Percentiles rank a stretch among this genome's conserved stretches.
phyloP scores from a whole-genome alignment of 106 monocot genomes.

The Hemerocallis citrina region DNA sequence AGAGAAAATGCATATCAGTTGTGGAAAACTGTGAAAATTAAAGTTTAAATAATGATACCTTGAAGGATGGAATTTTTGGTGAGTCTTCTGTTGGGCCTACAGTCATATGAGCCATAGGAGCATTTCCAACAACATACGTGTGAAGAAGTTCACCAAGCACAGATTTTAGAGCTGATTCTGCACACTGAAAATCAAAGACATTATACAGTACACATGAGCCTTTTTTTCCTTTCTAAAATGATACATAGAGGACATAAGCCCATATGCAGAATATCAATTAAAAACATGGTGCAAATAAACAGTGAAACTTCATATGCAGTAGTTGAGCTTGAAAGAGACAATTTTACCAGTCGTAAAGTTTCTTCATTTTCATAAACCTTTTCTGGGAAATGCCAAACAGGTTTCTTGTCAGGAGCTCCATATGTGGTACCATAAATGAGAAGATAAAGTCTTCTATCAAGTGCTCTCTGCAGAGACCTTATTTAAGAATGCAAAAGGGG shows the following conservation, averaged over 20 bases:
- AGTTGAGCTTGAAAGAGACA: neutral
- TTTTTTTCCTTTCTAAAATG: neutral
- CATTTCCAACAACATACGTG: slow-evolving; percentile 94
- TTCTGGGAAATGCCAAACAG: slow-evolving; percentile 95
- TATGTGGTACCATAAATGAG: slow-evolving; percentile 70
- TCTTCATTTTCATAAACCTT: slow-evolving; percentile 93
- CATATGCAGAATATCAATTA: neutral
- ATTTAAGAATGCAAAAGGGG: neutral
- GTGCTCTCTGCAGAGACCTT: slow-evolving; percentile 84
- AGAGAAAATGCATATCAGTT: neutral
- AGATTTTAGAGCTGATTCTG: slow-evolving; percentile 78
- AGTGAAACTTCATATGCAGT: neutral
- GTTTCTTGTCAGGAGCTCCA: slow-evolving; percentile 58
- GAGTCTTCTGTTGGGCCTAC: slow-evolving; percentile 21
- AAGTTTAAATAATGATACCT: slow-evolving; percentile 28
- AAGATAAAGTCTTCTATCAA: slow-evolving; percentile 96
- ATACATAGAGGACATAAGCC: neutral
- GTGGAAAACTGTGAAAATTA: neutral
- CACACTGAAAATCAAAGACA: slow-evolving; percentile 50
- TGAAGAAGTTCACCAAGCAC: slow-evolving; percentile 70
- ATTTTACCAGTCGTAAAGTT: slow-evolving; percentile 62
- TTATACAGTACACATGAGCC: neutral
- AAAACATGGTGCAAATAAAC: neutral
- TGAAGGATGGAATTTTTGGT: slow-evolving; percentile 32
- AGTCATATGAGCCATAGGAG: slow-evolving; percentile 75